These are phyloP conservation scores for Jackrogersella multiformis DNA, from an alignment of 495 filamentous ascomycete genomes.

Conservation along the genomic window DNA sequence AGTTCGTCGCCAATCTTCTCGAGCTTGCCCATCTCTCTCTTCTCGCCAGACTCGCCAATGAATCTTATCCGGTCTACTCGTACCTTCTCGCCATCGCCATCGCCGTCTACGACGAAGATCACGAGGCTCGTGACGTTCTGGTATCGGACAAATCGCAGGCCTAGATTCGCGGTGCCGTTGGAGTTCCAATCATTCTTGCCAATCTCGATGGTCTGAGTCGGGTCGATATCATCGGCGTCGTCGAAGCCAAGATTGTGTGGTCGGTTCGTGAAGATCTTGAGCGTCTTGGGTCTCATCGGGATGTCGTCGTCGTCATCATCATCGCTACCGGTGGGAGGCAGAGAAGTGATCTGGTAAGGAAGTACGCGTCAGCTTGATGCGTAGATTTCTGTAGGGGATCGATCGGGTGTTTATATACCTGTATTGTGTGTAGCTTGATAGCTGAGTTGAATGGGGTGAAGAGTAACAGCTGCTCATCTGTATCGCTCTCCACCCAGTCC, in stretches of 20 bases:
- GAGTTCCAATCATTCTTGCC: conserved; percentile 85
- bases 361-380: conserved; percentile 23
- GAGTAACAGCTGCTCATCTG: conserved; percentile 97
- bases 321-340: conserved; percentile 63
- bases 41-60: conserved; percentile 92
- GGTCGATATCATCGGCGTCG: conserved; percentile 84
- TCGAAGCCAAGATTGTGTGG: conserved; percentile 92
- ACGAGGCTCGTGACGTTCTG: conserved; percentile 89
- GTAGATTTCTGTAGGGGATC: conserved; percentile 4
- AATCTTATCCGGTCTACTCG: conserved; percentile 85
- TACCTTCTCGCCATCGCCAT: conserved; percentile 85
- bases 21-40: conserved; percentile 90
- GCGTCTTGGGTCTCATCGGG: conserved; percentile 84
- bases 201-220: conserved; percentile 80
- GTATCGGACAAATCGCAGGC: conserved; percentile 94
- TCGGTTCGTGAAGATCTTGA: conserved; percentile 86
- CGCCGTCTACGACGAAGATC: conserved; percentile 88
- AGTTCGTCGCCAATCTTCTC: conserved; percentile 91
- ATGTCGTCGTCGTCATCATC: conserved; percentile 72
- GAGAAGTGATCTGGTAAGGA: conserved; percentile 75
- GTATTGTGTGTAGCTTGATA: conserved; percentile 87
- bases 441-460: conserved; percentile 90
- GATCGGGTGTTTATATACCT: conserved; percentile 49
- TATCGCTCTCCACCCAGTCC: conserved; percentile 98
- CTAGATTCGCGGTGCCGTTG: conserved; percentile 84